Percentiles rank a stretch among this genome's conserved stretches.
phyloP scores from a whole-genome alignment of 2,329 filamentous ascomycete species.

The Scopulariopsis brevicaulis region DNA sequence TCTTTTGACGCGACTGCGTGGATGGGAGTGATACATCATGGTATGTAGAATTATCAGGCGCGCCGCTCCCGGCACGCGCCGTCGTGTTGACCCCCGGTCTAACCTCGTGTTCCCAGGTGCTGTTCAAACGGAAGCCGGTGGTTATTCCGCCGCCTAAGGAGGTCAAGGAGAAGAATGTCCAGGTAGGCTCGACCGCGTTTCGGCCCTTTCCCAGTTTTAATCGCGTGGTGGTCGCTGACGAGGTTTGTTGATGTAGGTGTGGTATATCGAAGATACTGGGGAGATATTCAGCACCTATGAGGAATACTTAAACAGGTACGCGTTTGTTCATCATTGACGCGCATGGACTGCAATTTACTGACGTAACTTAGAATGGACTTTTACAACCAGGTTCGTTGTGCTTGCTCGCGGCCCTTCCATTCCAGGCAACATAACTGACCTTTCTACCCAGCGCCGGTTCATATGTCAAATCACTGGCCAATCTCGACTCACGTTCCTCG shows the following conservation, averaged over 20 bases:
- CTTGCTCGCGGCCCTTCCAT: neutral
- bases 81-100: neutral
- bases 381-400: slow-evolving; percentile 65
- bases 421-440: neutral
- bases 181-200: slow-evolving; percentile 44
- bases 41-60: neutral
- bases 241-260: slow-evolving; percentile 49
- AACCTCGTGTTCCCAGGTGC: slow-evolving; percentile 51
- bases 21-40: slow-evolving; percentile 2
- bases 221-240: slow-evolving; percentile 1
- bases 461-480: slow-evolving; percentile 95
- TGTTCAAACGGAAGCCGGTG: slow-evolving; percentile 94
- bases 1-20: neutral
- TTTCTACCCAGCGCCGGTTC: slow-evolving; percentile 57
- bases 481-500: slow-evolving; percentile 82
- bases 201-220: slow-evolving; percentile 7
- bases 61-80: neutral
- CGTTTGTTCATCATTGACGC: slow-evolving; percentile 6
- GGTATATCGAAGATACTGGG: slow-evolving; percentile 80
- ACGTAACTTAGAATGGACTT: slow-evolving; percentile 65
- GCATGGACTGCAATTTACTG: slow-evolving; percentile 11
- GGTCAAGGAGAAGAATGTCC: slow-evolving; percentile 69
- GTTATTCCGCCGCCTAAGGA: slow-evolving; percentile 62
- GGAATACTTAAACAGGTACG: slow-evolving; percentile 72
- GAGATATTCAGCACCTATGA: slow-evolving; percentile 88